Conservation (phyloP, 495 filamentous ascomycete genomes). For the Penicillium salamii region DNA sequence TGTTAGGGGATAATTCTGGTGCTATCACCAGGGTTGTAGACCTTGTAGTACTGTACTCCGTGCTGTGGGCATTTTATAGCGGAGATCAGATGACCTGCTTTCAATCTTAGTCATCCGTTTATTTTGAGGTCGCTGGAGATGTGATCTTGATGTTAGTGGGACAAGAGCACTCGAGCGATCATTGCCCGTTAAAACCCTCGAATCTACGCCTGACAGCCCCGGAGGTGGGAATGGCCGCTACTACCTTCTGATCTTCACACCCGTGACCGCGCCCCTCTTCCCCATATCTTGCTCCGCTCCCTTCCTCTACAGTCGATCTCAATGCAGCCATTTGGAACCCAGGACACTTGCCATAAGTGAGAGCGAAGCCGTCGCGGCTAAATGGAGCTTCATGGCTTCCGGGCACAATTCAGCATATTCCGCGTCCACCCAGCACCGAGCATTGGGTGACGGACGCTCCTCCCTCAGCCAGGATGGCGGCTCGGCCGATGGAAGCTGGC, state of each 20-base stretch:
- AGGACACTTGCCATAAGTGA: slow-evolving; percentile 36
- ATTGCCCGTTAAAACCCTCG: slow-evolving; percentile 4
- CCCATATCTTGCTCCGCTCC: slow-evolving; percentile 27
- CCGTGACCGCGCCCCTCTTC: slow-evolving; percentile 29
- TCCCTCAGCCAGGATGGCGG: slow-evolving; percentile 54
- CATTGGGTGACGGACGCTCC: slow-evolving; percentile 55
- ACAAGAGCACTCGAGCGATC: slow-evolving; percentile 14
- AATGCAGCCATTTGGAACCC: slow-evolving; percentile 35
- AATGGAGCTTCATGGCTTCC: slow-evolving; percentile 52
- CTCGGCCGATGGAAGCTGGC: slow-evolving; percentile 45
- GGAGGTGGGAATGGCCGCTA: slow-evolving; percentile 15
- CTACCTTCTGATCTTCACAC: slow-evolving; percentile 18
- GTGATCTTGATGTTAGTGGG: slow-evolving; percentile 20
- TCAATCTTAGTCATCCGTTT: not conserved
- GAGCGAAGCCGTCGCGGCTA: slow-evolving; percentile 37
- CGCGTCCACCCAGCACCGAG: slow-evolving; percentile 66
- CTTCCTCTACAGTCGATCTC: slow-evolving; percentile 17
- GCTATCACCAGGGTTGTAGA: no score
- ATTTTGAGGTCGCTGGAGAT: not conserved
- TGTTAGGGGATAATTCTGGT: no score
- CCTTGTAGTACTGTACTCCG: no score
- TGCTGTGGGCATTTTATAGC: no score
- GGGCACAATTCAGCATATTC: slow-evolving; percentile 52
- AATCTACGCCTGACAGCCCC: not conserved
- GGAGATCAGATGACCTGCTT: no score